Base-by-base conservation (phyloP, 768 basidiomycete species). In the Rhodocollybia butyracea region DNA sequence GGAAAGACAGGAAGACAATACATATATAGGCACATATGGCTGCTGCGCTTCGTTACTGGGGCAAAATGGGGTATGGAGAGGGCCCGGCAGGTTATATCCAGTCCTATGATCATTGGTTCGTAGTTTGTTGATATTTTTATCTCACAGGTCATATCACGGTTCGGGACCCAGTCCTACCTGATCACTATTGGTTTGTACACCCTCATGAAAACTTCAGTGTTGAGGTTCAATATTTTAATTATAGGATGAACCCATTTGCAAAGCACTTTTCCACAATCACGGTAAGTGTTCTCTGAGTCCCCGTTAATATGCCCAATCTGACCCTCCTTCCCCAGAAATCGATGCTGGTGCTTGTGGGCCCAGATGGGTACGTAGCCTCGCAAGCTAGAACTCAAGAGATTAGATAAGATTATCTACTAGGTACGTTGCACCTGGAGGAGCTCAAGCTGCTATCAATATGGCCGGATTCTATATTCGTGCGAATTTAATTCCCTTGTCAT, bases 61-160 rank as follows among this genome's bases (percentile, higher is more conserved):
- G 53, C 19, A 54, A 54, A 24, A 27, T 54, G 43, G 53, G 53
- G n/a, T 66, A 63, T 32, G 66, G 66, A 32, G 68, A 67, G 46
- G 68, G 65, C 24, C 57, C 64, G n/a, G 48, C 48, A 22, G 48
- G n/a, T n/a, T n/a, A n/a, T n/a, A n/a, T n/a, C n/a, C n/a, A n/a
- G n/a, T n/a, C n/a, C n/a, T n/a, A n/a, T n/a, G n/a, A n/a, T n/a
- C n/a, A n/a, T n/a, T n/a, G n/a, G n/a, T n/a, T n/a, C n/a, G n/a
- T n/a, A n/a, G n/a, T n/a, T n/a, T n/a, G n/a, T n/a, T n/a, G n/a
- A n/a, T n/a, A n/a, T n/a, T n/a, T n/a, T n/a, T n/a, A n/a, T n/a
- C n/a, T n/a, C n/a, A 64, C 66, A 2, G 66, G 66, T 1, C 66
- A 69, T 48, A 67, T 69, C 54, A 65, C 67, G 8, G 61, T 65